Percentiles rank a stretch among this genome's conserved stretches.
Conservation (phyloP, 2,329 filamentous ascomycete genomes). For the Pseudocercospora pini-densiflorae region DNA sequence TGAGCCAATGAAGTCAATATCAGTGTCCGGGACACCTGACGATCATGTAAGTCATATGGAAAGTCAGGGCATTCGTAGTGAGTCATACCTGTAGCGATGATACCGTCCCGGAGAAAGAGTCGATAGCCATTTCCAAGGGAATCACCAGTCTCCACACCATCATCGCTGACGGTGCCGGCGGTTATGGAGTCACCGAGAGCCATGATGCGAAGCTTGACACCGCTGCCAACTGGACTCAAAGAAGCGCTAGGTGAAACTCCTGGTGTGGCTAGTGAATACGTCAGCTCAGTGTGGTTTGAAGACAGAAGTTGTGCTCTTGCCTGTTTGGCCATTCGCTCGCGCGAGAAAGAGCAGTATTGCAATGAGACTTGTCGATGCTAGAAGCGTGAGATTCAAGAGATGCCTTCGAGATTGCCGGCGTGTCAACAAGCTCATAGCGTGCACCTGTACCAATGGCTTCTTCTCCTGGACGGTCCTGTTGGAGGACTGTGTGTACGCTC, state of each 20-base stretch:
- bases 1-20: slow-evolving; percentile 21
- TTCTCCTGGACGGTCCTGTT: too few species aligned
- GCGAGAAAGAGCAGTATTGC: too few species aligned
- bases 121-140: slow-evolving; percentile 1
- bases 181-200: background rate
- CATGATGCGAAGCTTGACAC: background rate
- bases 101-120: background rate
- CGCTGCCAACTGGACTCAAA: background rate
- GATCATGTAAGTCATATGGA: background rate
- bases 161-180: background rate
- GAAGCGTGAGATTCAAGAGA: too few species aligned
- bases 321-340: too few species aligned
- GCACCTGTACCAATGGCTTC: too few species aligned
- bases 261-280: background rate
- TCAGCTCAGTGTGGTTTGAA: too few species aligned
- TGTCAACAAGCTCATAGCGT: too few species aligned
- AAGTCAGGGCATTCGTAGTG: background rate
- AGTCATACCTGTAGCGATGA: background rate
- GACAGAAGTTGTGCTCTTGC: too few species aligned
- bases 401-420: too few species aligned
- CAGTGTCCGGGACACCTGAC: background rate
- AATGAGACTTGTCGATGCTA: too few species aligned
- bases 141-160: background rate
- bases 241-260: background rate
- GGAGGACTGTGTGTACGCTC: too few species aligned